Percentiles rank a stretch among this genome's conserved stretches.
These are phyloP conservation scores for Sabuloglossum arenarium DNA, from an alignment of 495 filamentous ascomycete genomes.

Conservation along the genomic window DNA sequence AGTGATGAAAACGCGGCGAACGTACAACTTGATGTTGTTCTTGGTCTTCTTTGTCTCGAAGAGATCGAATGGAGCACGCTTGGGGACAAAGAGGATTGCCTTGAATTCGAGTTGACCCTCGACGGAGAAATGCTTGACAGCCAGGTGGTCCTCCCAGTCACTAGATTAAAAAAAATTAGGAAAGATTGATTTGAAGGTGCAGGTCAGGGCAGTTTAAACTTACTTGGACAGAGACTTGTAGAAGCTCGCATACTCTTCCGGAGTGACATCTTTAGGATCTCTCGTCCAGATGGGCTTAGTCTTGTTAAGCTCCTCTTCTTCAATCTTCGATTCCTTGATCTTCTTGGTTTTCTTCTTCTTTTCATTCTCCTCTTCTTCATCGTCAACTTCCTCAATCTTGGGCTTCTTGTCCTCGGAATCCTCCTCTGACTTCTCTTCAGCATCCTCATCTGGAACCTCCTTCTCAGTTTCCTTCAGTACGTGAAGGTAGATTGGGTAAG, in stretches of 20 bases:
- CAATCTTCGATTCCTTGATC: conserved; percentile 93
- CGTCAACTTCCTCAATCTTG: conserved; percentile 68
- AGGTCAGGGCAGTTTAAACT: background rate
- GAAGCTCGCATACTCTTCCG: conserved; percentile 95
- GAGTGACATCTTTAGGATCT: conserved; percentile 85
- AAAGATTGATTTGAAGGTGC: conserved; percentile 8
- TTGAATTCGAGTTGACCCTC: conserved; percentile 99
- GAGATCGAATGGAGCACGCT: conserved; percentile 97
- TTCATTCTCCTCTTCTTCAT: conserved; percentile 68
- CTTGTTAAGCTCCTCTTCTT: conserved; percentile 99
- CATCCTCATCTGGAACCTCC: conserved; percentile 95
- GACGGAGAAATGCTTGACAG: conserved; percentile 99
- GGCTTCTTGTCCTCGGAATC: conserved; percentile 52
- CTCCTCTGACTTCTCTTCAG: conserved; percentile 44
- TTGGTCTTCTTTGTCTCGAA: conserved; percentile 99
- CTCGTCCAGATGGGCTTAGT: conserved; percentile 99
- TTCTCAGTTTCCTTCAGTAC: conserved; percentile 97
- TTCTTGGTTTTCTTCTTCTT: conserved; percentile 97
- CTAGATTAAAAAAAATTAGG: conserved; percentile 9
- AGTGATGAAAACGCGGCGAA: conserved; percentile 99
- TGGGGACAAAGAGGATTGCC: conserved; percentile 96
- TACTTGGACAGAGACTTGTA: conserved; percentile 96
- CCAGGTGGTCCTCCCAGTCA: conserved; percentile 99
- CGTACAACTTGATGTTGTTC: conserved; percentile 99
- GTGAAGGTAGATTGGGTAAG: conserved; percentile 99